Evolutionary conservation across 768 basidiomycete species (phyloP), one percentile per base, ranked within the genome.

Genomic region (Hericium alpestre): DNA sequence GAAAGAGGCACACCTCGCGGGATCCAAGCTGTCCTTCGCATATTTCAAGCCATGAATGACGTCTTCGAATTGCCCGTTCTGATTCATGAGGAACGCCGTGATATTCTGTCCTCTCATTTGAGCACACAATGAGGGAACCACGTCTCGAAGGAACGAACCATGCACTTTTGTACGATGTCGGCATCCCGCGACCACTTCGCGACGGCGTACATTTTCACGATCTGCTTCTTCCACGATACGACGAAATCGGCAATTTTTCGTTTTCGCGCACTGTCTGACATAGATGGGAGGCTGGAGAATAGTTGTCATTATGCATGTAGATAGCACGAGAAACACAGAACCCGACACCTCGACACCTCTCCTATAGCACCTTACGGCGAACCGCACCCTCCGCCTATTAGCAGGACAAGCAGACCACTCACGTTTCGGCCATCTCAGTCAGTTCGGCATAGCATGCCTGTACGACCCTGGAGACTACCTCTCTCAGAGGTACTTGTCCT

Each of bases 121-220:
- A 25, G 16, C 16, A 16, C 38, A 38, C 25, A 22, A 51, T 39
- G 25, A 52, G 49, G 15, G 12, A 5, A 11, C n/a, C 9, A 32
- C 20, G 50, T 16, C 38, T 37, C 59, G 56, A 11, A 46, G 2
- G 4, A 1, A 64, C 65, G 63, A 63, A 83, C 90, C 90, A 92
- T 90, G 75, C 85, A 87, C 71, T 87, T 90, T 70, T 93, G 90
- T 43, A 90, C 84, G 6, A 86, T 84, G 57, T 81, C 80, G 43
- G 88, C 86, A 67, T 93, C 91, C 59, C 87, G 77, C 39, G 88
- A 79, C 93, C 93, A 96, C 64, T 92, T 88, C 8, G 80, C 79
- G 27, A 93, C 79, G 11, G 91, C 93, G 64, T 91, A 90, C 13
- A 94, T 71, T 69, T 93, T 93, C 32, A 92, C 86, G 38, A 92